A percentile compares a stretch with the other conserved stretches of the same genome.
phyloP scores from a whole-genome alignment of 1,284 basidiomycete genomes.

The Cutaneotrichosporon sp. region DNA sequence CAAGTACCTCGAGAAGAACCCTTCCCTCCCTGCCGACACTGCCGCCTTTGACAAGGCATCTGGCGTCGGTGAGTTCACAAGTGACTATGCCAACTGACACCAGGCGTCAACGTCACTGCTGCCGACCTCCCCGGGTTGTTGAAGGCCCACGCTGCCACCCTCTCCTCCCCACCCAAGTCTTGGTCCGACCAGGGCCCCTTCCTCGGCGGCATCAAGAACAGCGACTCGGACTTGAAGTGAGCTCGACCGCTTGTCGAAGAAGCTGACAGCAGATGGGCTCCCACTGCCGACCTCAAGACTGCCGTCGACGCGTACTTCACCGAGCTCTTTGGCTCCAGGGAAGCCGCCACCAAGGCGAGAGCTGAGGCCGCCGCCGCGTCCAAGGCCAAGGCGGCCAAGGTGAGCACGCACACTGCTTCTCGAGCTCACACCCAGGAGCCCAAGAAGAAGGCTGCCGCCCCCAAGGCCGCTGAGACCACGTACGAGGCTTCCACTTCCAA shows the following conservation, averaged over 20 bases:
- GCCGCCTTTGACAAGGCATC: slow-evolving; percentile 75
- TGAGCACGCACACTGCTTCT: slow-evolving; percentile 8
- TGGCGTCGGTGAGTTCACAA: slow-evolving; percentile 74
- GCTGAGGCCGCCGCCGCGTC: slow-evolving; percentile 63
- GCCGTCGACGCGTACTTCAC: slow-evolving; percentile 77
- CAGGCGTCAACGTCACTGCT: slow-evolving; percentile 77
- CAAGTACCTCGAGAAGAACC: slow-evolving; percentile 70
- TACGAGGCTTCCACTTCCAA: slow-evolving; percentile 44
- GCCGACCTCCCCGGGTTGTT: slow-evolving; percentile 68
- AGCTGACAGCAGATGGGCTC: slow-evolving; percentile 71
- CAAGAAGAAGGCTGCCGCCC: slow-evolving; percentile 56
- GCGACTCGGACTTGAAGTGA: slow-evolving; percentile 61
- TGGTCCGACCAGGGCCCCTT: slow-evolving; percentile 75
- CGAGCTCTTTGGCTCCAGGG: slow-evolving; percentile 75
- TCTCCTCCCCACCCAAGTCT: slow-evolving; percentile 59
- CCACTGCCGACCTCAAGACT: slow-evolving; percentile 83
- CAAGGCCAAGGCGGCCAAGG: slow-evolving; percentile 68
- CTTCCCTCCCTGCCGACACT: slow-evolving; percentile 65
- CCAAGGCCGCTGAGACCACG: slow-evolving; percentile 12
- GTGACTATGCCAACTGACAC: not conserved
- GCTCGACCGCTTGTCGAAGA: slow-evolving; percentile 9
- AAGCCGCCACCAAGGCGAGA: slow-evolving; percentile 67
- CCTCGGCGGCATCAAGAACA: slow-evolving; percentile 68
- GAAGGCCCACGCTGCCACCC: slow-evolving; percentile 62
- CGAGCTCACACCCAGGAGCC: slow-evolving; percentile 46